phyloP scores from a whole-genome alignment of 2,329 filamentous ascomycete species.

The Monosporascus cannonballus region DNA sequence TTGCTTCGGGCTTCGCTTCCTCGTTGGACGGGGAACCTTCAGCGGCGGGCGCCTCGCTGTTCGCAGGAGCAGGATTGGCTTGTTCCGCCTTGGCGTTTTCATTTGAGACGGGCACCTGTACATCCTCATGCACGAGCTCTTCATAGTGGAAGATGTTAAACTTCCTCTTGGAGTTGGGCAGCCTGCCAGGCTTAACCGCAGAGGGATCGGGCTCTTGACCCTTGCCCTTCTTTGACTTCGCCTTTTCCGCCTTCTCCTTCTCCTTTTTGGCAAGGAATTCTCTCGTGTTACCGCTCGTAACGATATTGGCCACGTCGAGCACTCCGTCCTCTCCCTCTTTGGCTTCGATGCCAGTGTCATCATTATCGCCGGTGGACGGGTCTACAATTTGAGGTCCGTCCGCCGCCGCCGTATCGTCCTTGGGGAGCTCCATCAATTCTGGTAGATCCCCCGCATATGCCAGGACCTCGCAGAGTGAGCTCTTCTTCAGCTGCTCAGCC shows the following conservation, averaged over 20 bases:
- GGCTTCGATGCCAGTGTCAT: conserved; percentile 28
- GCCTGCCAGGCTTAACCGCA: conserved; percentile 48
- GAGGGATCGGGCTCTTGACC: conserved; percentile 49
- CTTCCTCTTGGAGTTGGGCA: conserved; percentile 68
- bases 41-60: conserved; percentile 11
- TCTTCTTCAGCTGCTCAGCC: conserved; percentile 66
- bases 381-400: conserved; percentile 5
- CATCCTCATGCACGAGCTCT: conserved; percentile 54
- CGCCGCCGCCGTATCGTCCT: conserved; percentile 28
- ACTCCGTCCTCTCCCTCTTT: conserved; percentile 61
- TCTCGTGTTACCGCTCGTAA: conserved; percentile 72
- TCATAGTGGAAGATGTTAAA: conserved; percentile 70
- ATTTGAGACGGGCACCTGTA: conserved; percentile 29
- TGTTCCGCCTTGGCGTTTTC: conserved; percentile 12
- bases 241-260: conserved; percentile 67
- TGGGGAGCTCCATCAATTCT: conserved; percentile 43
- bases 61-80: conserved; percentile 4
- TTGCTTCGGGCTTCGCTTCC: conserved; percentile 12
- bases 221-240: conserved; percentile 55
- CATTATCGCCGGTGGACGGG: conserved; percentile 28
- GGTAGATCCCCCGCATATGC: conserved; percentile 43
- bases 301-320: conserved; percentile 77
- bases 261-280: conserved; percentile 81
- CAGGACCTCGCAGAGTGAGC: conserved; percentile 59
- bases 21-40: conserved; percentile 9